Base-by-base conservation (phyloP, 805 yeast genomes). In the Ogataea paradorogensis region DNA sequence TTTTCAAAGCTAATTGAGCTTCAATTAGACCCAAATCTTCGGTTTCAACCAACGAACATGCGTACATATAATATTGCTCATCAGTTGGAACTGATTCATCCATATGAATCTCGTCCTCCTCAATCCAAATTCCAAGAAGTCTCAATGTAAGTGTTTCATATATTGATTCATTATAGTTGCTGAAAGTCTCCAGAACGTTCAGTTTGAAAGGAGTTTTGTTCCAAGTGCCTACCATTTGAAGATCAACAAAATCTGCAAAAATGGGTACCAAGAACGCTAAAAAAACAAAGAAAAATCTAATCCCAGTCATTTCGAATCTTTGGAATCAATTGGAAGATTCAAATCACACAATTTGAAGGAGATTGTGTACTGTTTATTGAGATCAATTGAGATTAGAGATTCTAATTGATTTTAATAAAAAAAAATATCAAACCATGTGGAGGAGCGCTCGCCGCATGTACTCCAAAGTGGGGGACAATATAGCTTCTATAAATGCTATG, bases 1-100 rank as follows among this genome's bases (percentile, higher is more conserved):
- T 61, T 32, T 79, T 72, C 38, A 74, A 59, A 0, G 71, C 71
- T 24, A 78, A 47, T 27, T 73, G 62, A 24, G 76, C 62, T 43
- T 74, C 66, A 7, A 72, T 58, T 22, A 73, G 14, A 3, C 45
- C 32, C 22, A 30, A 33, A 15, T 44, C 50, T 1, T 40, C 35
- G 2, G 50, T 27, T 3, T 37, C 40, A 13, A 51, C 30, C 20
- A 62, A 22, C 1, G 45, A 34, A 2, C 42, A 22, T 10, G 61
- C 59, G 28, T 40, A 46, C 1, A 30, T 27, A 40, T 59, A 63
- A 24, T 52, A 52, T 8, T 53, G 51, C 16, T 47, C 28, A 40
- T 63, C 67, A 1, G 63, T 34, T 6, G 53, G n/a, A 1, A 27
- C 8, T 2, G 35, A 38, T 5, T 48, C 55, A 4, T 52, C 58